Percentiles rank a stretch among this genome's conserved stretches.
Evolutionary conservation across 805 yeast genomes (phyloP).

Genomic region (Clavispora asparagi): DNA sequence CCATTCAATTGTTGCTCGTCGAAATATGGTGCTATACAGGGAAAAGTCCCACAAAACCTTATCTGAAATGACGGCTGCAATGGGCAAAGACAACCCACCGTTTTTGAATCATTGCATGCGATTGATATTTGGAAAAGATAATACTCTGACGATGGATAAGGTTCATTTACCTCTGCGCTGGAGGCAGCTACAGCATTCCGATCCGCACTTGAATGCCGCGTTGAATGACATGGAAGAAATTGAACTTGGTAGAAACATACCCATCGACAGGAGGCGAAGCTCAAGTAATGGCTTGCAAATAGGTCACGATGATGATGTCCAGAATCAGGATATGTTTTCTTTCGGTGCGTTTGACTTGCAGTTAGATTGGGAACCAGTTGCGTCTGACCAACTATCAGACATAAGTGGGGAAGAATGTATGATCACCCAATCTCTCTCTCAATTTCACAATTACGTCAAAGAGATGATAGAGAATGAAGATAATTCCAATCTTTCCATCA

Average conservation of each 20-base stretch:
- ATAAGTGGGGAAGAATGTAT: neutral
- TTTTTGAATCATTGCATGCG: constrained; percentile 3
- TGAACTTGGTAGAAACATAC: constrained; percentile 10
- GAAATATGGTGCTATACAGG: neutral
- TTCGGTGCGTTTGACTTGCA: neutral
- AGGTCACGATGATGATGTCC: neutral
- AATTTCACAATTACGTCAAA: neutral
- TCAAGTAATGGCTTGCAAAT: neutral
- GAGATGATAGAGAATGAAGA: neutral
- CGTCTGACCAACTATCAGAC: neutral
- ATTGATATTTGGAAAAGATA: constrained; percentile 3
- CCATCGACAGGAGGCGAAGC: neutral
- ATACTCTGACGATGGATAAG: neutral
- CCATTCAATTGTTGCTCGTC: neutral
- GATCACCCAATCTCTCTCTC: neutral
- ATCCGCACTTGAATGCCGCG: neutral
- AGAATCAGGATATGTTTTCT: neutral
- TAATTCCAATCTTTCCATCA: neutral
- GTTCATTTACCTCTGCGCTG: neutral
- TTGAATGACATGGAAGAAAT: constrained; percentile 3
- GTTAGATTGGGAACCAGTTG: neutral
- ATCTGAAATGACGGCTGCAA: neutral
- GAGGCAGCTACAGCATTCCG: neutral
- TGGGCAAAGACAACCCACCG: neutral
- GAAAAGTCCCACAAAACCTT: neutral